Percentiles rank a stretch among this genome's conserved stretches.
These are phyloP conservation scores for Vicia villosa DNA, from an alignment of 306 rosid species.

Conservation along the genomic window DNA sequence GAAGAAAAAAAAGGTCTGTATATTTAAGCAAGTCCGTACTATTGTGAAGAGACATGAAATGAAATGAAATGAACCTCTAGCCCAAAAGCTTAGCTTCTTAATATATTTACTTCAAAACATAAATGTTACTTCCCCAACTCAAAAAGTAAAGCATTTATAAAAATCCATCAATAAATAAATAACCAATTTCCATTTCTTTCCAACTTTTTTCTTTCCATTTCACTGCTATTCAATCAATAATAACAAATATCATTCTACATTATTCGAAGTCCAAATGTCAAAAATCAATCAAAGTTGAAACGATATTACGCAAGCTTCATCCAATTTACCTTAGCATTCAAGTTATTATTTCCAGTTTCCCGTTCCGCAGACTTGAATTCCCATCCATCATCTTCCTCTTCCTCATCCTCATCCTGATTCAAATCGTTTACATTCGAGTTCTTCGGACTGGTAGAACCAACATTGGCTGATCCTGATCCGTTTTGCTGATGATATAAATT, in stretches of 20 bases:
- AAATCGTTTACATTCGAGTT: conserved; percentile 35
- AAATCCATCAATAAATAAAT: conserved; percentile 43
- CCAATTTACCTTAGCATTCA: conserved; percentile 42
- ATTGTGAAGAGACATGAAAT: neutral
- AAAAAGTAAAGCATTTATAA: conserved; percentile 30
- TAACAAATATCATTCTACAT: conserved; percentile 2
- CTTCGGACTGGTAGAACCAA: conserved; percentile 13
- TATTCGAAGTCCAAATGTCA: neutral
- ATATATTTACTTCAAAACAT: conserved; percentile 21
- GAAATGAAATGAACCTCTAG: no score
- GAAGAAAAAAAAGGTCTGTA: neutral
- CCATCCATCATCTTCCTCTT: conserved; percentile 77
- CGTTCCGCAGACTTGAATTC: conserved; percentile 85
- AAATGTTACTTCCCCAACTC: conserved; percentile 1
- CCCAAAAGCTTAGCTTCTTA: conserved; percentile 3
- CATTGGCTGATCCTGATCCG: conserved; percentile 40
- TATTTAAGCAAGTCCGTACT: neutral
- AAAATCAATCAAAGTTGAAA: neutral
- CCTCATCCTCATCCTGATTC: conserved; percentile 47
- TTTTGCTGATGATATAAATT: conserved; percentile 50
- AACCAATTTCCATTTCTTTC: conserved; percentile 44
- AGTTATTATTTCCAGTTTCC: conserved; percentile 41
- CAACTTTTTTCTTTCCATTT: conserved; percentile 20
- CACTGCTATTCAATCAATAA: conserved; percentile 36
- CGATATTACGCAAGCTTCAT: no score